Conservation (phyloP, 805 yeast genomes). For the Dipodascopsis uninucleata region DNA sequence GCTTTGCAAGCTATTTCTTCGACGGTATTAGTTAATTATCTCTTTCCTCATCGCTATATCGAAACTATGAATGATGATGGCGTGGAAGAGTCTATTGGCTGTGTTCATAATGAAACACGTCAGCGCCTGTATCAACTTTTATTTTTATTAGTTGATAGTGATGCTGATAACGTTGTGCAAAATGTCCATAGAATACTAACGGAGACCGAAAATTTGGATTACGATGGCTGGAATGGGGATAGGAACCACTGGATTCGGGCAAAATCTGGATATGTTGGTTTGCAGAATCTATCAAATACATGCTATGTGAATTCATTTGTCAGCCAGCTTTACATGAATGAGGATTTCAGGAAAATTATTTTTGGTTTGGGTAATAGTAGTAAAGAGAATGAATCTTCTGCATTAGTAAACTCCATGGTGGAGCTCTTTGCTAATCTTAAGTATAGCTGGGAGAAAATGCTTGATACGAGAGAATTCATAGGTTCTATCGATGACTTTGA, state of each 20-base stretch:
- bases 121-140: slow-evolving; percentile 5
- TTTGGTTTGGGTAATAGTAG: slow-evolving; percentile 7
- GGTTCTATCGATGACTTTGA: slow-evolving; percentile 22
- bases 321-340: slow-evolving; percentile 24
- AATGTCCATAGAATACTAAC: not conserved
- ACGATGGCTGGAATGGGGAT: slow-evolving; percentile 19
- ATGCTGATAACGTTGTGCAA: not conserved
- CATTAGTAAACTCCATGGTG: slow-evolving; percentile 7
- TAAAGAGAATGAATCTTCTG: not conserved
- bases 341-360: slow-evolving; percentile 11
- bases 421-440: slow-evolving; percentile 18
- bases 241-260: slow-evolving; percentile 20
- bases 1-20: too few species aligned
- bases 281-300: slow-evolving; percentile 23
- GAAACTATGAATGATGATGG: not conserved
- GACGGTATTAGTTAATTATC: not conserved
- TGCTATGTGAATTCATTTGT: slow-evolving; percentile 24
- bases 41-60: slow-evolving; percentile 8
- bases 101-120: slow-evolving; percentile 8
- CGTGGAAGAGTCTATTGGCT: slow-evolving; percentile 5
- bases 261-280: slow-evolving; percentile 18
- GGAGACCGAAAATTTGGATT: slow-evolving; percentile 3
- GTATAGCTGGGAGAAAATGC: slow-evolving; percentile 14
- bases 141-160: not conserved
- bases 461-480: slow-evolving; percentile 11